Evolutionary conservation across 768 basidiomycete species (phyloP).

Genomic region (Mycena crocata): DNA sequence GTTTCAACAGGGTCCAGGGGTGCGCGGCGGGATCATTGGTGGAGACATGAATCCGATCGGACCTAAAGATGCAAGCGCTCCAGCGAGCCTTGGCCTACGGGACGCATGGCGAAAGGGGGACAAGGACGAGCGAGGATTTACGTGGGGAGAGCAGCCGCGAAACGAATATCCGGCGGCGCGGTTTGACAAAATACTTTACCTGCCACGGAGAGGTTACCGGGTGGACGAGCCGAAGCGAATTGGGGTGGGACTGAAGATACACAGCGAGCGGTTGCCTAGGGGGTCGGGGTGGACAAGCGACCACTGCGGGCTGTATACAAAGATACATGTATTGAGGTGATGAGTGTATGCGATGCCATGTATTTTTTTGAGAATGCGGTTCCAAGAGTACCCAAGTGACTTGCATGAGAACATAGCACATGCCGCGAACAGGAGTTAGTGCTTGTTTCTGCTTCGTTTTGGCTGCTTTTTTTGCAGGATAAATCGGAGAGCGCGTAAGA

Average conservation of each 20-base stretch:
- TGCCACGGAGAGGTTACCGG: constrained; percentile 58
- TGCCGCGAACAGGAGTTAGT: too few species aligned
- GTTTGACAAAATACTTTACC: constrained; percentile 76
- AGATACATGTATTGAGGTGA: constrained; percentile 42
- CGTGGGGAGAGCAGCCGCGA: constrained; percentile 77
- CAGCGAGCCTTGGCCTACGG: constrained; percentile 57
- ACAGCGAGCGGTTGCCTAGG: constrained; percentile 42
- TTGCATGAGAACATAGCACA: too few species aligned
- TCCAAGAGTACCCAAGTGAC: too few species aligned
- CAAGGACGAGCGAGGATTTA: constrained; percentile 59
- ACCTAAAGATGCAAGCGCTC: constrained; percentile 55
- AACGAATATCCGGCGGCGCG: constrained; percentile 60
- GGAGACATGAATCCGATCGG: constrained; percentile 82
- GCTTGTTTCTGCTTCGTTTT: too few species aligned
- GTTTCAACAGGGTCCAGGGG: constrained; percentile 38
- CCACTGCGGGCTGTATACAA: constrained; percentile 70
- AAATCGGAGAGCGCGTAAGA: too few species aligned
- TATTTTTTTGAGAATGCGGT: too few species aligned
- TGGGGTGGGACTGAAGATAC: constrained; percentile 64
- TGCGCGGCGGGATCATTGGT: constrained; percentile 70
- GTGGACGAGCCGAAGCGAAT: constrained; percentile 67
- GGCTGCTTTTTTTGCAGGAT: too few species aligned
- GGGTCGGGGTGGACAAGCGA: constrained; percentile 67
- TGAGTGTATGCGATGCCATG: constrained; percentile 13
- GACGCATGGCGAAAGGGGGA: constrained; percentile 70